Evolutionary conservation across 2,329 filamentous ascomycete species (phyloP).

Genomic region (Ilyonectria robusta): DNA sequence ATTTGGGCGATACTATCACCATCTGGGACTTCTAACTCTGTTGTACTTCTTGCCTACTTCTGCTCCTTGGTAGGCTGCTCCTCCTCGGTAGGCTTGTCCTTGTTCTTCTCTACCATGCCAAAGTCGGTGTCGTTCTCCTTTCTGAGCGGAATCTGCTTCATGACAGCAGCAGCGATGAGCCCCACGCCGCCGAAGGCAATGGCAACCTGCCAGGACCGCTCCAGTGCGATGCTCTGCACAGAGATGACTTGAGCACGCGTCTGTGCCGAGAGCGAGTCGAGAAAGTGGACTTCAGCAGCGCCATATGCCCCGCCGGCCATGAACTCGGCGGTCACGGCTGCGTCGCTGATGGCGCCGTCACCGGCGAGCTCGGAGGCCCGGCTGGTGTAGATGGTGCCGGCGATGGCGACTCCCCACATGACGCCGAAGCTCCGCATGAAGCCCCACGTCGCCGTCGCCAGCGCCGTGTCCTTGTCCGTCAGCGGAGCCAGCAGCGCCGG

Average conservation of each 20-base stretch:
- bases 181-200: conserved; percentile 35
- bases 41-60: no score
- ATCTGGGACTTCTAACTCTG: no score
- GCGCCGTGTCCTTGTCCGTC: conserved; percentile 52
- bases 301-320: conserved; percentile 46
- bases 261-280: no score
- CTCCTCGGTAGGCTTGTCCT: no score
- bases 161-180: conserved; percentile 43
- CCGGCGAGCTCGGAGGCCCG: conserved; percentile 37
- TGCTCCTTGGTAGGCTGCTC: no score
- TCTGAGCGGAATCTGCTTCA: conserved; percentile 44
- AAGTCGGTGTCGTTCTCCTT: conserved; percentile 45
- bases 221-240: not conserved
- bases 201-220: no score
- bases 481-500: conserved; percentile 58
- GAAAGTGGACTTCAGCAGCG: conserved; percentile 26
- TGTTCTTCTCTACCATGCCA: no score
- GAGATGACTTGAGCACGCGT: conserved; percentile 42
- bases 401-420: conserved; percentile 62
- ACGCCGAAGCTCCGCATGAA: conserved; percentile 62
- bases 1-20: no score
- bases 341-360: conserved; percentile 33
- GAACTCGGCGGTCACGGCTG: conserved; percentile 30
- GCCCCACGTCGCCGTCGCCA: conserved; percentile 54
- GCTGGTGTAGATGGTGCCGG: conserved; percentile 57